These are phyloP conservation scores for Aspergillus sojae DNA, from an alignment of 2,329 filamentous ascomycete species.

Conservation along the genomic window DNA sequence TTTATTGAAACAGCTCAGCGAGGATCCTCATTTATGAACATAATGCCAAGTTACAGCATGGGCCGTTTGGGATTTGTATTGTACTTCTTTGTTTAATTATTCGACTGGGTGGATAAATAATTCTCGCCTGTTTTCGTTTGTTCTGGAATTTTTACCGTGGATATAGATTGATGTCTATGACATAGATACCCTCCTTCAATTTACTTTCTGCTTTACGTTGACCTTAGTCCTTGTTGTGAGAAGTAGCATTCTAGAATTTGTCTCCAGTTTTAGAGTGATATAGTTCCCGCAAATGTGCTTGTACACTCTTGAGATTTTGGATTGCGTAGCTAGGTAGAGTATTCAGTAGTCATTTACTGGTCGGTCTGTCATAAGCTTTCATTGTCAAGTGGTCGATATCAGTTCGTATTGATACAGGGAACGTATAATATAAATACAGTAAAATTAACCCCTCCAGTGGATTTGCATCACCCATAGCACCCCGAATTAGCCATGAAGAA, in stretches of 20 bases:
- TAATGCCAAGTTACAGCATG: constrained; percentile 18
- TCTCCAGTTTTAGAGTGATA: background rate
- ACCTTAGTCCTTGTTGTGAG: background rate
- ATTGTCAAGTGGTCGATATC: background rate
- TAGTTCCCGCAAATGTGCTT: background rate
- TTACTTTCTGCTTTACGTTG: background rate
- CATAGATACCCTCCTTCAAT: constrained; percentile 24
- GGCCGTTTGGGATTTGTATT: constrained; percentile 9
- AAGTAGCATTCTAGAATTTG: background rate
- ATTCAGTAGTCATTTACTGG: background rate
- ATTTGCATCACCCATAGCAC: background rate
- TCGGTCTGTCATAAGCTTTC: background rate
- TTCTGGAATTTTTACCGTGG: constrained; percentile 7
- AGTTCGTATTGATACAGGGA: background rate
- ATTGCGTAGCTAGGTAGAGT: too few relatives aligned
- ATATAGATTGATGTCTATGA: constrained; percentile 23
- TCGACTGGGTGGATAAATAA: constrained; percentile 6
- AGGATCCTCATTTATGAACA: constrained; percentile 12
- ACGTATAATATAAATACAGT: background rate
- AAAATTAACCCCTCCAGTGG: background rate
- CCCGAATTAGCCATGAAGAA: background rate
- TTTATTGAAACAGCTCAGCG: background rate
- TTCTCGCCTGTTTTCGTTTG: background rate
- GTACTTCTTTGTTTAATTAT: constrained; percentile 13
- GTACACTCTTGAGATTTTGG: background rate